Conservation (phyloP, 257 asterid genomes). For the Craterostigma plantagineum region DNA sequence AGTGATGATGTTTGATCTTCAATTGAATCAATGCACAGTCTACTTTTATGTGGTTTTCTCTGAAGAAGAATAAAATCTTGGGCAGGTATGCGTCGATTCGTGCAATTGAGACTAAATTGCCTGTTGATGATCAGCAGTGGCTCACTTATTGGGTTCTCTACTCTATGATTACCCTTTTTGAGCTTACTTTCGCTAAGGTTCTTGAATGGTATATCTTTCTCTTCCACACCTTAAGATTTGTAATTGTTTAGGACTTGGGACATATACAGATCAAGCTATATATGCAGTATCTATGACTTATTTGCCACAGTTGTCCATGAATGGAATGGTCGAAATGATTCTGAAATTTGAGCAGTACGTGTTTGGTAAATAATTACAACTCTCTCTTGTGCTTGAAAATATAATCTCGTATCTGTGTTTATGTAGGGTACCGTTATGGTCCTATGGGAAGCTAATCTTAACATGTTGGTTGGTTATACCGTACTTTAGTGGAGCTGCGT, state of each 20-base stretch:
- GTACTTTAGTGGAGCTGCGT: constrained; percentile 82
- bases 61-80: not conserved
- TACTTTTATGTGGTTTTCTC: constrained; percentile 1
- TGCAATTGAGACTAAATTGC: constrained; percentile 84
- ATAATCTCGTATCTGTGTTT: not conserved
- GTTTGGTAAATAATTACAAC: no score
- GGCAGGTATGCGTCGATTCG: constrained; percentile 84
- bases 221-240: constrained; percentile 1
- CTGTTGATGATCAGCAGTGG: constrained; percentile 96
- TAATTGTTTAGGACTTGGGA: constrained; percentile 2
- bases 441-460: constrained; percentile 58
- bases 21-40: not conserved
- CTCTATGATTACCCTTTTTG: constrained; percentile 91
- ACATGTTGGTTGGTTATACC: constrained; percentile 97
- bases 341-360: no score
- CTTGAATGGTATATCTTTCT: constrained; percentile 53
- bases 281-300: no score
- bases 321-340: no score
- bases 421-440: constrained; percentile 77
- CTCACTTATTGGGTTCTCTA: constrained; percentile 95
- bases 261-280: no score
- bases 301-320: no score
- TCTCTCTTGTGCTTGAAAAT: no score
- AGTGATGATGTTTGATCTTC: constrained; percentile 16
- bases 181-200: constrained; percentile 79